Evolutionary conservation across 345 rosid genomes (phyloP), one percentile per base, ranked within the genome.

Genomic region (Citrus cavaleriei): DNA sequence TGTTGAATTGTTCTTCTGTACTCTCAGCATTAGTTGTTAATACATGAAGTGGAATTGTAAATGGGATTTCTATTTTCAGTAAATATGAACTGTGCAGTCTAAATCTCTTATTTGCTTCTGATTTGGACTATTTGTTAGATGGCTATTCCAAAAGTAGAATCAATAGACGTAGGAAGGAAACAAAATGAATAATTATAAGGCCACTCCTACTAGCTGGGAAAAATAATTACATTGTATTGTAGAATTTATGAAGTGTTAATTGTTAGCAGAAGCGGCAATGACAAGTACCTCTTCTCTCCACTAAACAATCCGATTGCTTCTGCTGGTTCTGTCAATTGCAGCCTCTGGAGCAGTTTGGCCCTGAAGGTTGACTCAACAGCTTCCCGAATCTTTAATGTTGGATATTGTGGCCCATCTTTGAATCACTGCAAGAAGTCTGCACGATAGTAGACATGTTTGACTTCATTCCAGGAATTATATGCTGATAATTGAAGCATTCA

Each of bases 401-500:
- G 18, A 32, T 62, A 6, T 58, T 73, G 67, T 4, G 79, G 68
- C 35, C 49, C 24, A 10, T 37, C 57, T 37, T 66, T 66, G 37
- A n/a, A 42, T 40, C 51, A 24, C 70, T 21, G 22, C 7, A 28
- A 22, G 64, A 32, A 66, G 61, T 30, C 64, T 57, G 69, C 64
- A 8, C 10, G 27, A 4, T 32, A 9, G 1, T 4, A 18, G 57
- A 64, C 54, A 7, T 51, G 62, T 10, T 38, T 6, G 21, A 68
- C 25, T 72, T 58, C 34, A 22, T 42, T 59, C 73, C 14, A 30
- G 21, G 30, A 62, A 60, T 86, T 85, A 94, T 77, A 94, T 93
- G 84, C 93, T 78, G 55, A 90, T 83, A 64, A 94, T 77, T 42
- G 97, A 91, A 77, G 92, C 97, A 40, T 86, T 86, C 77, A 90